Base-by-base conservation (phyloP, 768 basidiomycete genomes). In the Tephrocybe sp. region DNA sequence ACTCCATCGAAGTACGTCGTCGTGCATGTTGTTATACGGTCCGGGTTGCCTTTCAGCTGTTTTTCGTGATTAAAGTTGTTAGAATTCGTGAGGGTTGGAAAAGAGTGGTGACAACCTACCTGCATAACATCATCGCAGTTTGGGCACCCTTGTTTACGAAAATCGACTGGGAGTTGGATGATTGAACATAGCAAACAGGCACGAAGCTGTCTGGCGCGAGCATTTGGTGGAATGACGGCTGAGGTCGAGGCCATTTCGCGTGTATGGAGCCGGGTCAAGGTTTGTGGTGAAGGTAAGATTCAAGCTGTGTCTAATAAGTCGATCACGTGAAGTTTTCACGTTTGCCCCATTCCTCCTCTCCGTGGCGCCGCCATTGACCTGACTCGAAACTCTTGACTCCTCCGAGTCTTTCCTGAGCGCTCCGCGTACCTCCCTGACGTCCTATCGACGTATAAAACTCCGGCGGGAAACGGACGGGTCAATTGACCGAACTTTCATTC, bases 71-170 rank as follows among this genome's bases (percentile, higher is more conserved):
- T 25, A 19, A 21, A 24, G 18, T 33, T 16, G 15, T 10, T 42
- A 23, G 22, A 11, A 18, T 33, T 21, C 33, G 38, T 27, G 11
- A 8, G n/a, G 7, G 10, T 11, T 27, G 18, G n/a, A 21, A 9
- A 36, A 27, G 29, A 23, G 22, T n/a, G n/a, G n/a, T n/a, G n/a
- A 11, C 29, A 45, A 33, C 79, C 47, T 52, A 94, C 95, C 76
- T 94, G 88, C 66, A 98, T 79, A 57, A 94, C 76, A 63, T 95
- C 91, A 59, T 98, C 95, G 63, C 97, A 99, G 66, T 99, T 99
- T 37, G 95, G 95, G 65, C 97, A 99, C 4, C 97, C 97, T 18
- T 74, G 70, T 58, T 80, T 84, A 36, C 86, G 74, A 65, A 97
- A 99, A 57, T 97, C 95, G 33, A 74, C 71, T 0, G 91, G 83